A percentile compares a stretch with the other conserved stretches of the same genome.
Conservation (phyloP, 169 alveolate species). For the Cryptosporidium andersoni region DNA sequence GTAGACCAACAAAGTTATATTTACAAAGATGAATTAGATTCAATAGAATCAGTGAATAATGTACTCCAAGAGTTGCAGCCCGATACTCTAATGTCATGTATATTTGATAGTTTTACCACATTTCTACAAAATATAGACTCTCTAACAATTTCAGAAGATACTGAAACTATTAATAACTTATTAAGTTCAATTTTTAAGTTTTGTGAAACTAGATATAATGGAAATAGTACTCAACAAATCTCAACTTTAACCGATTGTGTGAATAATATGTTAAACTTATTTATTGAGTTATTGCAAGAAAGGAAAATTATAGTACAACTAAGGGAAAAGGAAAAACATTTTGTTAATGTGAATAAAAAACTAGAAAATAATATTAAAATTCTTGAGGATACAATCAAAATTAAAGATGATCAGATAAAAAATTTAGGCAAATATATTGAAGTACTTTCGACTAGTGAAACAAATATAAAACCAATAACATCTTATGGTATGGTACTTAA, state of each 20-base stretch:
- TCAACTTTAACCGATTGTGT: neutral
- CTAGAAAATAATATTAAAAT: neutral
- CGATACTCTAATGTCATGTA: no score
- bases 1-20: no score
- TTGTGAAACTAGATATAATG: neutral
- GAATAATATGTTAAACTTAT: neutral
- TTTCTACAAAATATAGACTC: no score
- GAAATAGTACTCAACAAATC: neutral
- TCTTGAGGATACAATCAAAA: neutral
- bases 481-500: no score
- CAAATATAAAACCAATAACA: no score
- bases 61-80: no score
- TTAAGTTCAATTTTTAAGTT: neutral
- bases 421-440: neutral
- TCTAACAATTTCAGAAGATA: no score
- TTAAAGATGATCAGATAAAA: neutral
- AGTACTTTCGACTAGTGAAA: neutral
- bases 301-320: no score
- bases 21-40: no score
- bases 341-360: neutral
- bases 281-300: neutral
- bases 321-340: neutral
- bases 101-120: no score
- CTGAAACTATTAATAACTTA: neutral
- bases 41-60: no score